A percentile compares a stretch with the other conserved stretches of the same genome.
Conservation (phyloP, 371 early-diverging fungal species). For the Mortierella sp. region DNA sequence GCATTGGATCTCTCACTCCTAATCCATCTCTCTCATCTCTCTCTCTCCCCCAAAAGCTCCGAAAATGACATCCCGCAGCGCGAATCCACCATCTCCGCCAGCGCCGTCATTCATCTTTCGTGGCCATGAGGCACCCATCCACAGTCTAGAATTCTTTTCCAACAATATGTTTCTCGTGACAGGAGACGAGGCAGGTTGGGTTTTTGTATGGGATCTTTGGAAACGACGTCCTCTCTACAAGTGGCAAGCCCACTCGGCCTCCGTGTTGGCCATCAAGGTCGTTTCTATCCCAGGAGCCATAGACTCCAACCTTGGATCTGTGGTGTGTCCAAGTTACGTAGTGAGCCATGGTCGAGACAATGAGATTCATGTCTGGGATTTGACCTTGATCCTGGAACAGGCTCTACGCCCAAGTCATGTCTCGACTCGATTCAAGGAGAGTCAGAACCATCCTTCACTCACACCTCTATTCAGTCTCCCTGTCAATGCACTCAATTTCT, state of each 20-base stretch:
- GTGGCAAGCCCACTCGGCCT: constrained; percentile 48
- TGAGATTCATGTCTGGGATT: constrained; percentile 50
- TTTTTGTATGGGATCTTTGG: constrained; percentile 52
- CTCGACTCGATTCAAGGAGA: not conserved
- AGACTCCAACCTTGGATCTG: not conserved
- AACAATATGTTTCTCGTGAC: constrained; percentile 35
- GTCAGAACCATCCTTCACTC: not conserved
- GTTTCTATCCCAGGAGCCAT: constrained; percentile 6
- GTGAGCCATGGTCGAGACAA: constrained; percentile 52
- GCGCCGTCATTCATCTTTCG: constrained; percentile 48
- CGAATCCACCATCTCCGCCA: constrained; percentile 23
- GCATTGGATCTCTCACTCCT: not conserved
- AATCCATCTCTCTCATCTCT: not conserved
- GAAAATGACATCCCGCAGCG: not conserved
- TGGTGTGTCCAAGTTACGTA: constrained; percentile 6
- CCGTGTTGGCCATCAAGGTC: constrained; percentile 25
- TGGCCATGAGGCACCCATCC: constrained; percentile 43
- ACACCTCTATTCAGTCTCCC: constrained; percentile 37
- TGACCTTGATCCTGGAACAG: constrained; percentile 20
- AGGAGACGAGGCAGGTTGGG: constrained; percentile 48
- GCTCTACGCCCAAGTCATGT: not conserved
- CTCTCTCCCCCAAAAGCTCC: not conserved
- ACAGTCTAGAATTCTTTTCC: constrained; percentile 41
- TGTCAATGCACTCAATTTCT: constrained; percentile 54
- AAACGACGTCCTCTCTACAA: constrained; percentile 39